phyloP scores from a whole-genome alignment of 768 basidiomycete genomes.

The Lactarius sanguifluus region DNA sequence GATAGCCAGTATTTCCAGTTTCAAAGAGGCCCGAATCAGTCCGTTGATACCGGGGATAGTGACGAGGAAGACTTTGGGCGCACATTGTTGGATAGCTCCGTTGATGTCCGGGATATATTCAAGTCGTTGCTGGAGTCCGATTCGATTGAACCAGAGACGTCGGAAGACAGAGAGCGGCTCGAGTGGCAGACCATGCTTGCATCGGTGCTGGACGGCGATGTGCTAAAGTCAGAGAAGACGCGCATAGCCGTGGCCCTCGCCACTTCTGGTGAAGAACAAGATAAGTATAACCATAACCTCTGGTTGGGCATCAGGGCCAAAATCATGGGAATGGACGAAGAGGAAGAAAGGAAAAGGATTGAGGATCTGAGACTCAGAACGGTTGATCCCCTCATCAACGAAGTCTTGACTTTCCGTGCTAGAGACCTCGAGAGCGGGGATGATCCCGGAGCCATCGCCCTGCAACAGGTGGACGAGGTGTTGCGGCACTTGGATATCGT shows the following conservation, averaged over 20 bases:
- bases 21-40: constrained; percentile 63
- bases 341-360: constrained; percentile 77
- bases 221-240: constrained; percentile 92
- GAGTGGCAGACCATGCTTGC: constrained; percentile 97
- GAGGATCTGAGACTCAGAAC: constrained; percentile 81
- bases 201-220: constrained; percentile 91
- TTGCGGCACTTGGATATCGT: constrained; percentile 78
- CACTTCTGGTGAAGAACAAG: constrained; percentile 65
- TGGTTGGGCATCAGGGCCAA: constrained; percentile 93
- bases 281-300: constrained; percentile 63
- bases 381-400: constrained; percentile 82
- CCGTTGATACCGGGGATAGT: constrained; percentile 66
- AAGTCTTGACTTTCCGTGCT: constrained; percentile 76
- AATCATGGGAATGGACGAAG: constrained; percentile 73
- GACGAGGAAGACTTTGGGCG: constrained; percentile 69
- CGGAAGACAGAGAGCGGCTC: constrained; percentile 75
- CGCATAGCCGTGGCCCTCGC: constrained; percentile 82
- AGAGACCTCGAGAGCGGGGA: constrained; percentile 41
- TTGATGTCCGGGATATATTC: constrained; percentile 51
- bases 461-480: constrained; percentile 62
- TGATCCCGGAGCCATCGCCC: constrained; percentile 44
- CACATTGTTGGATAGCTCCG: constrained; percentile 42
- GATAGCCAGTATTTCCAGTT: constrained; percentile 71
- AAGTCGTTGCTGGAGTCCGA: constrained; percentile 60
- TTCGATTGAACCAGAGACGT: constrained; percentile 62